These are phyloP conservation scores for Amaranthus cruentus DNA, from an alignment of 148 eudicot species.

Conservation along the genomic window DNA sequence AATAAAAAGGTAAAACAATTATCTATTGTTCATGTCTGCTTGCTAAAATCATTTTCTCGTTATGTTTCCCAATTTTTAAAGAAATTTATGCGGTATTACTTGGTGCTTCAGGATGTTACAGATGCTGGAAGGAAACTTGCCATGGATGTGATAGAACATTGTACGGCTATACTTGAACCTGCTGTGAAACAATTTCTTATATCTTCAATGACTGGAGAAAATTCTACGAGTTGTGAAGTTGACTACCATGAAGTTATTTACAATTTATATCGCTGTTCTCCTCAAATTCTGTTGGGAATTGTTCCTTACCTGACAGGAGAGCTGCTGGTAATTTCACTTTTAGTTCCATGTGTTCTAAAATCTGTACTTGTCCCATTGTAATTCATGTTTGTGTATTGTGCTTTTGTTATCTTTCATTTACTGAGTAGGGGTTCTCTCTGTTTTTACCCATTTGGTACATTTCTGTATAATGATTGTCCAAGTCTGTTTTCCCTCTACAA, in stretches of 20 bases:
- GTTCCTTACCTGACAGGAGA: slow-evolving; percentile 86
- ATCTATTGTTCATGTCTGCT: slow-evolving; percentile 11
- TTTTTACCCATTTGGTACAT: not conserved
- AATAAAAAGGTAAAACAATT: slow-evolving; percentile 49
- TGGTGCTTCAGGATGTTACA: slow-evolving; percentile 47
- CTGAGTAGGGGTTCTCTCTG: not conserved
- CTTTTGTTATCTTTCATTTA: slow-evolving; percentile 16
- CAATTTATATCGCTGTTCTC: slow-evolving; percentile 85
- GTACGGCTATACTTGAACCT: slow-evolving; percentile 84
- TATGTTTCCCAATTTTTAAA: not conserved
- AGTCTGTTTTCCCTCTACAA: slow-evolving; percentile 4
- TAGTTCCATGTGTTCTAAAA: not conserved
- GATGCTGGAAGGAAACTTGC: slow-evolving; percentile 79
- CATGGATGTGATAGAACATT: slow-evolving; percentile 64
- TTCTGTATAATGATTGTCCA: slow-evolving; percentile 2
- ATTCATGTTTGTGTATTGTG: not conserved
- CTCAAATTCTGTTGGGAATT: slow-evolving; percentile 70
- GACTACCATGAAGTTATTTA: slow-evolving; percentile 76
- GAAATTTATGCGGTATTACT: not conserved
- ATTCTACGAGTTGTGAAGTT: slow-evolving; percentile 43
- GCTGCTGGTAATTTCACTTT: slow-evolving; percentile 60
- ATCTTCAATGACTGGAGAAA: slow-evolving; percentile 81
- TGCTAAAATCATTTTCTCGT: not conserved
- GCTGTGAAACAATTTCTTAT: slow-evolving; percentile 71
- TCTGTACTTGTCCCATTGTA: slow-evolving; percentile 11